Conservation (phyloP, 164 flowering plant genomes). For the Stephania japonica region DNA sequence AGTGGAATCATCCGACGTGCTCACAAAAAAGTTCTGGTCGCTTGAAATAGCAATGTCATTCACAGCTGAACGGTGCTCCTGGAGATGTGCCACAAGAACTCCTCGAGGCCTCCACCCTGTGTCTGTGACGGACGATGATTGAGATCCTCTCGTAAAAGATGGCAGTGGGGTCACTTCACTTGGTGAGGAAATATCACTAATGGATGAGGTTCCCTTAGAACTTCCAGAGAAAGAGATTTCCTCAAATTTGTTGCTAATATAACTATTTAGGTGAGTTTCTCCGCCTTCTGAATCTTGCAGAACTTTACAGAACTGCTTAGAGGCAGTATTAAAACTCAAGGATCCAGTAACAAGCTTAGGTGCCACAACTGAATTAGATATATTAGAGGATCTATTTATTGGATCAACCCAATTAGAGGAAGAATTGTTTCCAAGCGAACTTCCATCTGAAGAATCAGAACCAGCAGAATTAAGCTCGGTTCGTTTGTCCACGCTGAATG, state of each 20-base stretch:
- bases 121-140: constrained; percentile 65
- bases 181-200: constrained; percentile 35
- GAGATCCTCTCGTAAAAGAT: constrained; percentile 48
- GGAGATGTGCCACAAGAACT: constrained; percentile 93
- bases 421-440: constrained; percentile 52
- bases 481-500: constrained; percentile 71
- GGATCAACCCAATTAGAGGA: constrained; percentile 78
- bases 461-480: constrained; percentile 38
- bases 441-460: constrained; percentile 52
- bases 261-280: constrained; percentile 58
- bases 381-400: constrained; percentile 52
- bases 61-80: constrained; percentile 96
- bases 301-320: constrained; percentile 73
- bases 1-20: constrained; percentile 96
- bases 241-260: constrained; percentile 45
- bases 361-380: constrained; percentile 66
- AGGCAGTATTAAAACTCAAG: constrained; percentile 47
- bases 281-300: constrained; percentile 73
- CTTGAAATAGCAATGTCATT: constrained; percentile 83
- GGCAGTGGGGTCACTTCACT: constrained; percentile 44
- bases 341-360: constrained; percentile 89
- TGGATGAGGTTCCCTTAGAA: constrained; percentile 39
- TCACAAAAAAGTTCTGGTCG: constrained; percentile 89
- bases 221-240: constrained; percentile 52
- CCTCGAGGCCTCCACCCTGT: constrained; percentile 98